phyloP scores from a whole-genome alignment of 2,329 filamentous ascomycete genomes.

The Neopestalotiopsis clavispora region DNA sequence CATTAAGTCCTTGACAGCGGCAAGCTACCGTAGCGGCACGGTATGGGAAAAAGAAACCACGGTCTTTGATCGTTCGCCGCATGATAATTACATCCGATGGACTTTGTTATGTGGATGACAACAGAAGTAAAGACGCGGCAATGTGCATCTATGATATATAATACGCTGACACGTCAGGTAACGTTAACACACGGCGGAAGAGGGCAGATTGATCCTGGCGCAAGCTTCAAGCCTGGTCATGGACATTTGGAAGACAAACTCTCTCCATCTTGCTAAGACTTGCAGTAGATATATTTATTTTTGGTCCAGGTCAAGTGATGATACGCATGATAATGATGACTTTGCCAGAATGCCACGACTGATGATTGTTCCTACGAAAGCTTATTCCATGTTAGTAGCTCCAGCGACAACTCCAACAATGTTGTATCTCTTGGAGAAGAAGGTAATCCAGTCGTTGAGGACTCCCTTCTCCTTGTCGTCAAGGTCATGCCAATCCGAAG shows the following conservation, averaged over 20 bases:
- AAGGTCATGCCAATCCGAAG: constrained; percentile 28
- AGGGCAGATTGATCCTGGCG: background rate
- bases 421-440: constrained; percentile 97
- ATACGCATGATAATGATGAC: too few species aligned
- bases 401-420: constrained; percentile 73
- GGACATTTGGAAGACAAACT: background rate
- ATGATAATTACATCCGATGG: background rate
- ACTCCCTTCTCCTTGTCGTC: constrained; percentile 66
- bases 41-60: background rate
- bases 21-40: background rate
- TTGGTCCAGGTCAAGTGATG: too few species aligned
- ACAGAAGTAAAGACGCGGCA: background rate
- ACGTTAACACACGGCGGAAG: background rate
- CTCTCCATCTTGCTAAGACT: background rate
- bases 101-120: background rate
- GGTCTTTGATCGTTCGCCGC: background rate
- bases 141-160: background rate
- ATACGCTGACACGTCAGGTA: background rate
- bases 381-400: constrained; percentile 59
- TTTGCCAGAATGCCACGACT: too few species aligned
- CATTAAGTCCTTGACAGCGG: too few species aligned
- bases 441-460: constrained; percentile 91
- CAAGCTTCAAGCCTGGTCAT: background rate
- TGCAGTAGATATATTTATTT: too few species aligned
- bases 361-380: background rate